These are phyloP conservation scores for Heracleum sosnowskyi DNA, from an alignment of 129 eudicot species.

Conservation along the genomic window DNA sequence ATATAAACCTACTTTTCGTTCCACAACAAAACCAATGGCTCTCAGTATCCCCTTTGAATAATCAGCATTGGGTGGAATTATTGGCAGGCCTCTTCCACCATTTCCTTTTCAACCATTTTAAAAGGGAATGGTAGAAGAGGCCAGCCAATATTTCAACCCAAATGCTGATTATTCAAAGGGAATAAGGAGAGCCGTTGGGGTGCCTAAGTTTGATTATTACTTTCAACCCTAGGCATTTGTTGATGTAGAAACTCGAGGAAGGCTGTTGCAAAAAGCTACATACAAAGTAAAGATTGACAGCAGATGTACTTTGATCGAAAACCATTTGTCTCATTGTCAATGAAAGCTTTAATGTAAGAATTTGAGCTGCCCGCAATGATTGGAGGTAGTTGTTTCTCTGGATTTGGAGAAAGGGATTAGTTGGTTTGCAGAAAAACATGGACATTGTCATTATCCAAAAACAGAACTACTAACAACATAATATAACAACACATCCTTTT, in stretches of 20 bases:
- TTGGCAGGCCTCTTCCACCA: slow-evolving; percentile 9
- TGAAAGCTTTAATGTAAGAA: slow-evolving; percentile 6
- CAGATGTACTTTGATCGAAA: not conserved
- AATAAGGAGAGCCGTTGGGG: slow-evolving; percentile 1
- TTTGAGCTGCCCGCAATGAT: slow-evolving; percentile 9
- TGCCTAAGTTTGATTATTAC: slow-evolving; percentile 10
- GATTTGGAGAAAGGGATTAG: not conserved
- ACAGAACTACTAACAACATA: no score
- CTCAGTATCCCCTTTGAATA: not conserved
- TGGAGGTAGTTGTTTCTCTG: not conserved
- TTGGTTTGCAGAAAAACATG: not conserved
- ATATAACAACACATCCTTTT: no score
- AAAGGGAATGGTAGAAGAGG: slow-evolving; percentile 6
- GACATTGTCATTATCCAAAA: not conserved
- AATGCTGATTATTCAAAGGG: slow-evolving; percentile 13
- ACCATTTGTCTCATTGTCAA: not conserved
- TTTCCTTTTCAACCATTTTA: not conserved
- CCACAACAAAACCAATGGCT: slow-evolving; percentile 13
- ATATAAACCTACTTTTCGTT: no score
- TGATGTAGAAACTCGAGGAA: not conserved
- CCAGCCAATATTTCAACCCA: slow-evolving; percentile 6
- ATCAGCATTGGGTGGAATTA: slow-evolving; percentile 5
- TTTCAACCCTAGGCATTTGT: not conserved
- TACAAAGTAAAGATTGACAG: not conserved
- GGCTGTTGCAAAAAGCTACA: not conserved